These are phyloP conservation scores for Pyropia haitanensis DNA, from an alignment of 23 red algal species.

Conservation along the genomic window DNA sequence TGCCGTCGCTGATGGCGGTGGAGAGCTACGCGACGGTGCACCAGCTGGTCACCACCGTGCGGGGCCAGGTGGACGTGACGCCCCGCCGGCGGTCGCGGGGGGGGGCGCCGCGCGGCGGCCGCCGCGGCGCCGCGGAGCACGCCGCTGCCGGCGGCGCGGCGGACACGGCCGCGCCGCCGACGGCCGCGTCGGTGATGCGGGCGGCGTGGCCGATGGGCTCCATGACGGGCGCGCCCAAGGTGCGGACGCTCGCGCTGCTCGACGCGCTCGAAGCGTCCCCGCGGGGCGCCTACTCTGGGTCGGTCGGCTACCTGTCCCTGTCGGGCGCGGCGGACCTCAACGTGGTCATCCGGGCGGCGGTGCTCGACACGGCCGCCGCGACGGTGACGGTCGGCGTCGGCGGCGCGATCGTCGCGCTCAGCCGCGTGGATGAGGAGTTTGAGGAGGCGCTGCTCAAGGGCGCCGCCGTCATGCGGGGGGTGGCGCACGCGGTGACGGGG, in stretches of 20 bases:
- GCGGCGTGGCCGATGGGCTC: slow-evolving; percentile 97
- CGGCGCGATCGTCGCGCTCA: slow-evolving; percentile 78
- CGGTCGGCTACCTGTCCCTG: slow-evolving; percentile 78
- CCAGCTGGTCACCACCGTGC: slow-evolving; percentile 85
- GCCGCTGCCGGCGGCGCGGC: not conserved
- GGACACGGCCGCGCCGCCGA: no score
- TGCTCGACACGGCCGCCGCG: slow-evolving; percentile 9
- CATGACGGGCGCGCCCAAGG: slow-evolving; percentile 97
- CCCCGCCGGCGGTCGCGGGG: no score
- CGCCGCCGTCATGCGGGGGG: slow-evolving; percentile 48
- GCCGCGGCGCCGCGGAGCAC: not conserved
- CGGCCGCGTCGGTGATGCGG: slow-evolving; percentile 5
- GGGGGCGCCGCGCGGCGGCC: not conserved
- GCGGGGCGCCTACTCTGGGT: slow-evolving; percentile 82
- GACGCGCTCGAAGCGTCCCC: slow-evolving; percentile 64
- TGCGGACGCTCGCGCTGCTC: slow-evolving; percentile 84
- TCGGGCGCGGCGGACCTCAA: slow-evolving; percentile 81
- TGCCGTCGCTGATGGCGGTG: slow-evolving; percentile 79
- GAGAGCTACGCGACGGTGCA: slow-evolving; percentile 92
- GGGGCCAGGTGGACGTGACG: slow-evolving; percentile 10
- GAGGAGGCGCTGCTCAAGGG: slow-evolving; percentile 89
- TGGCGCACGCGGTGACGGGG: slow-evolving; percentile 26
- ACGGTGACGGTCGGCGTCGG: slow-evolving; percentile 71
- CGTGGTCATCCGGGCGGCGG: slow-evolving; percentile 88
- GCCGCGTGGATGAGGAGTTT: slow-evolving; percentile 67